Base-by-base conservation (phyloP, 192 early-diverging fungal genomes). In the Linnemannia exigua region DNA sequence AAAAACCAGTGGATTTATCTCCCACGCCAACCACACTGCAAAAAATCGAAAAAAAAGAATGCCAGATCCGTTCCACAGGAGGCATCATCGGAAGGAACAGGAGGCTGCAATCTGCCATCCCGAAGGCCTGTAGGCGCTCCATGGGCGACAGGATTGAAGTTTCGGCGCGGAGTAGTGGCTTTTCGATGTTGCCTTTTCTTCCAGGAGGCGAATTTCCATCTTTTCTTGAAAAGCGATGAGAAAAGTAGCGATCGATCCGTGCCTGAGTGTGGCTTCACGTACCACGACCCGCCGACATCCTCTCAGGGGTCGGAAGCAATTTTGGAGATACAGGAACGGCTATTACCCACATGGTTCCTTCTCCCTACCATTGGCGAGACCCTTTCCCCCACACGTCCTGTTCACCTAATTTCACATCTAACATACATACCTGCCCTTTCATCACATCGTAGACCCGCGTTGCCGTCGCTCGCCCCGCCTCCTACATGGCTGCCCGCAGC, bases 401-500 rank as follows among this genome's bases (percentile, higher is more conserved):
- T n/a, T 41, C 67, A 36, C 17, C 47, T 8, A 20, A 47, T 38
- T 52, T 2, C 9, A 35, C 20, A 5, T 9, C 25, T 25, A 50
- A 47, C n/a, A 74, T 38, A 1, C 28, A 33, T n/a, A 36, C 31
- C 33, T 47, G 33, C 5, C 72, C 48, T 46, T 63, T 76, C 58
- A 28, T 67, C 33, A 50, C 35, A 0, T 19, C 25, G 19, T 76
- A 82, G 80, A 82, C 80, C 73, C 83, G 83, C 77, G 83, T 61
- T 76, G 83, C 81, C 46, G 78, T 84, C 74, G 84, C 82, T 73
- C 90, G 90, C 81, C 88, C 84, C 67, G 82, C 89, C 48, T 87
- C 88, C 47, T 76, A 79, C 81, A 91, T 91, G 90, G 90, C 90
- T 76, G 83, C 87, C 66, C 90, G 90, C 75, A 88, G 78, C 81